Evolutionary conservation across 2,329 filamentous ascomycete species (phyloP), one percentile per base, ranked within the genome.

Genomic region (Cercospora berteroae): DNA sequence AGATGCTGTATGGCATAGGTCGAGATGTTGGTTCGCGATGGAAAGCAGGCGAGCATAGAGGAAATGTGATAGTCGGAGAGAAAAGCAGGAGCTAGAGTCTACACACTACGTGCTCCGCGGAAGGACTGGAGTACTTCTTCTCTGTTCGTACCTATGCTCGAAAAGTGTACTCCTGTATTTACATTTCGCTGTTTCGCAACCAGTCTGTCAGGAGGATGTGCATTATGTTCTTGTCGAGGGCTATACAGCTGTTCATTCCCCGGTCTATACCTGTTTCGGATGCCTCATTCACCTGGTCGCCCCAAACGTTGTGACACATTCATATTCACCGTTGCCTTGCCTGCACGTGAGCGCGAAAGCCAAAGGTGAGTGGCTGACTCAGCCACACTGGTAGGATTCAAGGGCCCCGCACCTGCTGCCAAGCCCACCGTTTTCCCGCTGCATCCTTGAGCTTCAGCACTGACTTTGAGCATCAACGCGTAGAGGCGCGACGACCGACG

Each of bases 361-460:
- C 36, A 42, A 42, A 42, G 16, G 36, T 7, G 36, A 42, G 36
- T 42, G 52, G 55, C 55, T 58, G 55, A 31, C 29, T 58, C 55
- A 58, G 27, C 55, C 13, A 36, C 27, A 12, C 12, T n/a, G 18
- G 48, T 13, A 2, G 18, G 44, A 5, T 48, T 23, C 13, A 20
- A 20, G 18, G n/a, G 44, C 48, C 48, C 48, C 48, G 48, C 48
- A 55, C 12, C 52, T n/a, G 55, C 55, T 12, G 55, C 55, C 55
- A 58, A 58, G 55, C 55, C 25, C 27, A 36, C 55, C 29, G 55
- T 36, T 58, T 58, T 31, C 55, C 55, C 55, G 55, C 29, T 27
- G 55, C 55, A 36, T 33, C 55, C 55, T 36, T 58, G 55, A 58
- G 55, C 55, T 58, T 58, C 55, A 33, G 55, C 55, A 60, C 58